phyloP scores from a whole-genome alignment of 2,329 filamentous ascomycete species.

The Chalaropsis thielavioides region DNA sequence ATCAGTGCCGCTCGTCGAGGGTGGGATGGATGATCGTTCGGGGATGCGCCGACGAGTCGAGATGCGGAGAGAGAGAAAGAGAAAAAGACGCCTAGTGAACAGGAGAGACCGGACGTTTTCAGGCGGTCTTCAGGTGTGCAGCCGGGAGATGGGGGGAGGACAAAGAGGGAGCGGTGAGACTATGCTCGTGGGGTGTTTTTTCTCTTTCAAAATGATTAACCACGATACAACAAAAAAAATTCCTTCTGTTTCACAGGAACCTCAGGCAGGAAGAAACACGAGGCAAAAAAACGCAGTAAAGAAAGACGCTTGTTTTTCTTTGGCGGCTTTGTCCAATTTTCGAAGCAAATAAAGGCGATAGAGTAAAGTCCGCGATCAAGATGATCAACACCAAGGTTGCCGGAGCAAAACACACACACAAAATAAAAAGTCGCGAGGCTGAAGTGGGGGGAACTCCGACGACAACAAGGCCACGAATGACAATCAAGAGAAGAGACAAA shows the following conservation, averaged over 20 bases:
- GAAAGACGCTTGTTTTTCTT: not conserved
- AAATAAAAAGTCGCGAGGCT: constrained; percentile 8
- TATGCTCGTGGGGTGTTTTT: not conserved
- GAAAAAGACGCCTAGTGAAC: not conserved
- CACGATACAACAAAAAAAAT: not conserved
- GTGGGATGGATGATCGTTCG: constrained; percentile 13
- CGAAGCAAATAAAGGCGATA: not conserved
- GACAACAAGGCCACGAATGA: not conserved
- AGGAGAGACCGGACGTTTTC: constrained; percentile 11
- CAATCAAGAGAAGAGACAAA: not conserved
- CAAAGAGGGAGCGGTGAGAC: not conserved
- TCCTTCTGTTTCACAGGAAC: constrained; percentile 13
- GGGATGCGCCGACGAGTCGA: constrained; percentile 17
- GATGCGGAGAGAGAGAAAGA: constrained; percentile 9
- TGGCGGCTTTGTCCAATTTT: not conserved
- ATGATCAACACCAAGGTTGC: constrained; percentile 15
- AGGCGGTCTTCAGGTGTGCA: not conserved
- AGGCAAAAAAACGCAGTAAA: not conserved
- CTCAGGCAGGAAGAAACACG: not conserved
- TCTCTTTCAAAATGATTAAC: not conserved
- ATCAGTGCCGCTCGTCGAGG: constrained; percentile 18
- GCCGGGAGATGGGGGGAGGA: not conserved
- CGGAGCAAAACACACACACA: not conserved
- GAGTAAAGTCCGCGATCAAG: constrained; percentile 9
- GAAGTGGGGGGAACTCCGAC: not conserved